These are phyloP conservation scores for Phytophthora citrophthora DNA, from an alignment of 352 stramenopile species.

Conservation along the genomic window DNA sequence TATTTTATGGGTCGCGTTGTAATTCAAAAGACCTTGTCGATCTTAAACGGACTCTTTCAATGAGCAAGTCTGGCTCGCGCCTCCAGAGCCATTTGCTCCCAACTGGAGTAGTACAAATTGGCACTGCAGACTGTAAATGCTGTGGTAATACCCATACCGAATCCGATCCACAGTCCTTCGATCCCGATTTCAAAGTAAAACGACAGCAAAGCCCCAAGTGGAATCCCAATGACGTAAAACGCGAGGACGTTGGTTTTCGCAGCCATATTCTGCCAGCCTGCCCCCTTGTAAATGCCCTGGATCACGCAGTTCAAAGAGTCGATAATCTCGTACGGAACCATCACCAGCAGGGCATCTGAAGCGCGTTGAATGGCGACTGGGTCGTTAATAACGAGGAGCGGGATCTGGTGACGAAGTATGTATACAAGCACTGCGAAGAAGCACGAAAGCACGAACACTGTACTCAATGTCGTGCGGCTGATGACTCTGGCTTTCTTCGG, in stretches of 20 bases:
- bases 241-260: constrained; percentile 78
- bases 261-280: constrained; percentile 69
- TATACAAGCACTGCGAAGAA: constrained; percentile 47
- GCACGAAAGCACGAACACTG: constrained; percentile 49
- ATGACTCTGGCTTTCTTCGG: constrained; percentile 67
- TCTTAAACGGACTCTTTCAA: constrained; percentile 16
- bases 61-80: constrained; percentile 50
- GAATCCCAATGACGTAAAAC: constrained; percentile 84
- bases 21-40: no score
- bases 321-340: constrained; percentile 77
- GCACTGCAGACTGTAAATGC: constrained; percentile 52
- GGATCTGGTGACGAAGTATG: constrained; percentile 54
- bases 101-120: constrained; percentile 62
- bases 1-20: no score
- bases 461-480: constrained; percentile 48
- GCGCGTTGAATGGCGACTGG: constrained; percentile 50
- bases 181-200: constrained; percentile 56
- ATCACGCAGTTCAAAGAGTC: constrained; percentile 77
- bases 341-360: constrained; percentile 61
- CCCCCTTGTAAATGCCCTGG: constrained; percentile 83
- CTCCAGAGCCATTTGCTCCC: constrained; percentile 63
- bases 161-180: constrained; percentile 85
- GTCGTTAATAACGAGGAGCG: constrained; percentile 62
- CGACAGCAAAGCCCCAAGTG: constrained; percentile 64
- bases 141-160: constrained; percentile 52